phyloP scores from a whole-genome alignment of 495 filamentous ascomycete genomes.

The Podospora appendiculata region DNA sequence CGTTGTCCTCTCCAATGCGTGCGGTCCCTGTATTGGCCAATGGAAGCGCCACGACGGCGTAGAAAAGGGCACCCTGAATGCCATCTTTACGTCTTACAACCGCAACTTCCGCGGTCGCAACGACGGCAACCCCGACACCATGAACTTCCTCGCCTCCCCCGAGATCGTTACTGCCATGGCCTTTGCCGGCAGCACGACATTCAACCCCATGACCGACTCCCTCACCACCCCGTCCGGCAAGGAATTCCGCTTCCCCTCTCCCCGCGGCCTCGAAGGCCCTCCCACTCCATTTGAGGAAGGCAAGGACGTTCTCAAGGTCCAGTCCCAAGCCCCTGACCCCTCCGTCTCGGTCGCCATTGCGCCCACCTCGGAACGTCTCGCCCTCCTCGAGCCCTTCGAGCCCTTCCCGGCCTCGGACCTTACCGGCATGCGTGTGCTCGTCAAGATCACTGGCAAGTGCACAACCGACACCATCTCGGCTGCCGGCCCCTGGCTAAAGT shows the following conservation, averaged over 20 bases:
- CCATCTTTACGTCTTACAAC: conserved; percentile 96
- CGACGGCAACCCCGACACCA: conserved; percentile 89
- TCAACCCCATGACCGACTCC: conserved; percentile 90
- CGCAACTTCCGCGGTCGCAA: conserved; percentile 97
- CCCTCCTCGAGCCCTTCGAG: conserved; percentile 83
- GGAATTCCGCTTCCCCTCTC: conserved; percentile 79
- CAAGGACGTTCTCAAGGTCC: conserved; percentile 66
- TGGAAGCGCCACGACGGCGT: conserved; percentile 89
- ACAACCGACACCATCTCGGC: conserved; percentile 98
- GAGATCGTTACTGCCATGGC: conserved; percentile 95
- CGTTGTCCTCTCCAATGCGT: conserved; percentile 87
- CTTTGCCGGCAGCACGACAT: conserved; percentile 86
- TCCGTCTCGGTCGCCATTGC: conserved; percentile 62
- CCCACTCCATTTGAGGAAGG: conserved; percentile 70
- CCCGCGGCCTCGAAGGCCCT: conserved; percentile 71
- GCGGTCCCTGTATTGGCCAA: conserved; percentile 91
- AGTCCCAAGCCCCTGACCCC: conserved; percentile 59
- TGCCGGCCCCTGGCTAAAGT: conserved; percentile 95
- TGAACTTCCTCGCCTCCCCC: conserved; percentile 97
- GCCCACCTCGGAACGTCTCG: conserved; percentile 79
- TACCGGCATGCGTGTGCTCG: conserved; percentile 66
- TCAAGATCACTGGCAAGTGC: conserved; percentile 95
- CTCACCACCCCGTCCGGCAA: conserved; percentile 74
- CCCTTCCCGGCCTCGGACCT: conserved; percentile 75
- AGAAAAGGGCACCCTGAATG: conserved; percentile 78